Evolutionary conservation across 2,329 filamentous ascomycete genomes (phyloP), one percentile per base, ranked within the genome.

Genomic region (Stagonosporopsis tanaceti): DNA sequence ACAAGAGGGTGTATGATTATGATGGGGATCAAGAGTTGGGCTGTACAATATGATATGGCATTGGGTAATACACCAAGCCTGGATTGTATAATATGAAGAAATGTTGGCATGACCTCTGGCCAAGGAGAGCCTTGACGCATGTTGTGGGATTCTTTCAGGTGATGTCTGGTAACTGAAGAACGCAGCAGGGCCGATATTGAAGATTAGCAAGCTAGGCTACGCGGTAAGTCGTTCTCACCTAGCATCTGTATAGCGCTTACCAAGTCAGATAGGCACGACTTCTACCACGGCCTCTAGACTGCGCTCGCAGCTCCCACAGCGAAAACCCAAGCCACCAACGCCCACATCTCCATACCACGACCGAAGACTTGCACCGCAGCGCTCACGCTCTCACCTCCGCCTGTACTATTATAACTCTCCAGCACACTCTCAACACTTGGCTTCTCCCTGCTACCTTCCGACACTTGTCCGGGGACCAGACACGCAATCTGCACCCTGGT

Each of bases 31-130:
- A 22, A 39, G 39, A 41, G 12, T 38, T 14, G n/a, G 50, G 28
- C 14, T 53, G 51, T 53, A 53, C 37, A 28, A 42, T 53, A 47
- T 27, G 50, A 9, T 20, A 47, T 15, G 44, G 24, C 38, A 34
- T 15, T 12, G 40, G 14, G 8, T 6, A 32, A 45, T 37, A n/a
- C 25, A 39, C 12, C 30, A 22, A 17, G 24, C 9, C 14, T n/a
- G 3, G 38, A 30, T 17, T 44, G 40, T 44, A 44, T 30, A 27
- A 44, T 44, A 34, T n/a, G 32, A 34, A 34, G 32, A 34, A 34
- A 34, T 34, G 32, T 34, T n/a, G 14, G 32, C 32, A n/a, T 34
- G 32, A n/a, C 14, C 14, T 34, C 14, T 7, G 14, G 32, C 32
- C 2, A 34, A 34, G 32, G 32, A 34, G 32, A n/a, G 14, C n/a